Conservation (phyloP, 129 eudicot species). For the Arctium minus region DNA sequence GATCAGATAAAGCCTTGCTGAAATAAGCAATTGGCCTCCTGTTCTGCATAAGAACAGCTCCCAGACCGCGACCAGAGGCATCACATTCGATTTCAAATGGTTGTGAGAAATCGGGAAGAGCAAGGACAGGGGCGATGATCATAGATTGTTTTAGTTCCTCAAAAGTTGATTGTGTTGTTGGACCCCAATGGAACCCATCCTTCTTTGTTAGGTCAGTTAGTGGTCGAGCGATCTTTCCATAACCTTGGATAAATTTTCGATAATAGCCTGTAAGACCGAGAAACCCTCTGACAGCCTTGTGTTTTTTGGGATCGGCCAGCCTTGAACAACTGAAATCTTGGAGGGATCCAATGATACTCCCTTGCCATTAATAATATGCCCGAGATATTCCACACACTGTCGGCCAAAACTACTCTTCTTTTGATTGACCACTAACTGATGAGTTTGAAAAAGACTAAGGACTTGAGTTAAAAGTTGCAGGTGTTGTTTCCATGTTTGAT, state of each 20-base stretch:
- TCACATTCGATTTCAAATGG: not conserved
- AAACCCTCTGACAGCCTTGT: not conserved
- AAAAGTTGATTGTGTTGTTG: not conserved
- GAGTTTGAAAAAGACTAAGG: not conserved
- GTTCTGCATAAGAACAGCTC: not conserved
- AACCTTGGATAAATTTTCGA: not conserved
- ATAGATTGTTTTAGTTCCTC: not conserved
- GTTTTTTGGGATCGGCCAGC: too few species aligned
- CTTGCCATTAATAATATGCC: too few species aligned
- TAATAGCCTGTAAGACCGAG: not conserved
- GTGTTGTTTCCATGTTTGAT: not conserved
- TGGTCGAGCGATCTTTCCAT: not conserved
- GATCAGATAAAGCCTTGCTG: not conserved
- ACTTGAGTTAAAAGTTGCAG: not conserved
- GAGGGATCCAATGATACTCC: too few species aligned
- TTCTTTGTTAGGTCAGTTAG: not conserved
- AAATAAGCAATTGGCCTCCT: not conserved
- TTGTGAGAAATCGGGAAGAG: not conserved
- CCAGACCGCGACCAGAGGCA: not conserved
- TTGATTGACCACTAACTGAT: not conserved
- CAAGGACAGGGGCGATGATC: not conserved
- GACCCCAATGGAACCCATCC: not conserved
- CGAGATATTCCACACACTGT: not conserved
- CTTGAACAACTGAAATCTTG: too few species aligned
- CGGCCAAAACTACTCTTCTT: not conserved